phyloP scores from a whole-genome alignment of 768 basidiomycete genomes.

The Pleurotus cornucopiae region DNA sequence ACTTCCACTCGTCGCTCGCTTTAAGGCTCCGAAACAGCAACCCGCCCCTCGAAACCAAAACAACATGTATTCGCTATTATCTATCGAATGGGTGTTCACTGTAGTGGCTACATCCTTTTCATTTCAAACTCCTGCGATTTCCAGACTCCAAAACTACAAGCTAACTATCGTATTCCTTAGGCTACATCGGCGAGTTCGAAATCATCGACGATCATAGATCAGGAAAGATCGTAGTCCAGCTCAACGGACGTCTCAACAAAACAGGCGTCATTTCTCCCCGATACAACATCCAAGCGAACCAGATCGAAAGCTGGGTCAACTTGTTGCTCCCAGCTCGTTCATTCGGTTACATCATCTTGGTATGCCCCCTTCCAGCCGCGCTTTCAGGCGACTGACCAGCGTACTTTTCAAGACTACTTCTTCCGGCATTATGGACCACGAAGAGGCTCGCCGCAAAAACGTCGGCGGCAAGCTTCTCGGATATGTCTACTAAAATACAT shows the following conservation, averaged over 20 bases:
- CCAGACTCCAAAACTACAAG: conserved; percentile 14
- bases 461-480: conserved; percentile 94
- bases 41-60: conserved; percentile 53
- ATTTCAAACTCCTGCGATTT: conserved; percentile 6
- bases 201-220: conserved; percentile 98
- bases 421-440: conserved; percentile 97
- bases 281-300: conserved; percentile 90
- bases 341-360: conserved; percentile 94
- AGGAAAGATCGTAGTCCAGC: conserved; percentile 96
- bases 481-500: conserved; percentile 72
- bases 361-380: conserved; percentile 23
- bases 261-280: conserved; percentile 99
- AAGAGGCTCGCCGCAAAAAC: conserved; percentile 98
- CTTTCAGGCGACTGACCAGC: no score
- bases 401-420: conserved; percentile 72
- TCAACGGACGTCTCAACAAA: conserved; percentile 98
- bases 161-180: conserved; percentile 33
- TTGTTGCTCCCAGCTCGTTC: conserved; percentile 92
- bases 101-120: conserved; percentile 43
- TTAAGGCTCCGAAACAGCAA: conserved; percentile 77
- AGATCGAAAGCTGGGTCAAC: conserved; percentile 97
- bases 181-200: conserved; percentile 98
- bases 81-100: conserved; percentile 50
- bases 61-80: conserved; percentile 39
- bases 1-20: conserved; percentile 68